Evolutionary conservation across 1,284 basidiomycete species (phyloP).

Genomic region (Marasmius fiardii): DNA sequence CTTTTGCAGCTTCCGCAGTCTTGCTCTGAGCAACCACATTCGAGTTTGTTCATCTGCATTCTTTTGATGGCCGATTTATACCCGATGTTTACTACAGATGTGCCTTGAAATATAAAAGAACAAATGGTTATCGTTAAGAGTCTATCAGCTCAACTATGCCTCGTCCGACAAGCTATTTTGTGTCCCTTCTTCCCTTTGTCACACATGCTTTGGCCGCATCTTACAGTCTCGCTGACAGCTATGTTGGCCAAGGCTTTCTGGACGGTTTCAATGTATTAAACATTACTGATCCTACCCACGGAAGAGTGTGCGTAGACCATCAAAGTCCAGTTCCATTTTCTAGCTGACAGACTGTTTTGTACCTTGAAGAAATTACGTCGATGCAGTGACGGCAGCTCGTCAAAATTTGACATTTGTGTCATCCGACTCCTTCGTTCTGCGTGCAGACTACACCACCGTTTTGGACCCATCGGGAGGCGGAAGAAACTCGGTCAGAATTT

Average conservation of each 20-base stretch:
- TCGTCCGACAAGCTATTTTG: background rate
- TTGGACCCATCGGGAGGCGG: constrained; percentile 47
- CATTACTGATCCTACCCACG: constrained; percentile 59
- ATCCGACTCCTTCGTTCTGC: constrained; percentile 45
- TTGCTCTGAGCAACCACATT: background rate
- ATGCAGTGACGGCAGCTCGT: constrained; percentile 37
- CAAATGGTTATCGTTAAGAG: background rate
- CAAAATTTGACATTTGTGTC: constrained; percentile 48
- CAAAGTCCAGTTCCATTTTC: constrained; percentile 22
- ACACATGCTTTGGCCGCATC: constrained; percentile 9
- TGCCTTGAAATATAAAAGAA: background rate
- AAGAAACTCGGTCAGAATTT: constrained; percentile 56
- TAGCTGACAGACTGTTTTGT: background rate
- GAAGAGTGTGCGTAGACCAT: constrained; percentile 59
- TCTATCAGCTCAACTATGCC: background rate
- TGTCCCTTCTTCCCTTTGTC: background rate
- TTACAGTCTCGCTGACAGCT: constrained; percentile 32
- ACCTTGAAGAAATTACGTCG: constrained; percentile 59
- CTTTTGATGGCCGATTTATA: too few species aligned
- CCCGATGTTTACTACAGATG: too few species aligned
- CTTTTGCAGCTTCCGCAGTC: too few species aligned
- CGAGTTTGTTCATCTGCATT: background rate
- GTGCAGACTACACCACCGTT: constrained; percentile 46
- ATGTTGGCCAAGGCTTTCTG: constrained; percentile 43
- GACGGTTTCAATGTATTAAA: constrained; percentile 41